Percentiles rank a stretch among this genome's conserved stretches.
Conservation (phyloP, 345 rosid genomes). For the Cardamine resedifolia region DNA sequence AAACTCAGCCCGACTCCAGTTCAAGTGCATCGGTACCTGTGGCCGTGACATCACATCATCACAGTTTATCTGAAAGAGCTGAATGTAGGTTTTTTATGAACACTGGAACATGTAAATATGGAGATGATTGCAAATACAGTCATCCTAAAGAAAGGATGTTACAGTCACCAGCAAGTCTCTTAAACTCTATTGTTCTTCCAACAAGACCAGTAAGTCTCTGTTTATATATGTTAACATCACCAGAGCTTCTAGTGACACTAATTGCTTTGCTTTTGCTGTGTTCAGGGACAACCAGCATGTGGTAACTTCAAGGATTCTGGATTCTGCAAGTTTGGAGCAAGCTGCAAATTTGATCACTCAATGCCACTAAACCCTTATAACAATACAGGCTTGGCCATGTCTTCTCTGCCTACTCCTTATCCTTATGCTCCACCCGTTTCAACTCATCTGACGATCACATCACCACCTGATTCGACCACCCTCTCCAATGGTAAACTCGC, state of each 20-base stretch:
- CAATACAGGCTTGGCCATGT: conserved; percentile 45
- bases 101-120: conserved; percentile 75
- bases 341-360: conserved; percentile 75
- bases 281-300: conserved; percentile 76
- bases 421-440: conserved; percentile 45
- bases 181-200: conserved; percentile 56
- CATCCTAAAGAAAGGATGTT: conserved; percentile 72
- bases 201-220: conserved; percentile 61
- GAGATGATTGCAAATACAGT: conserved; percentile 79
- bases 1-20: conserved; percentile 52
- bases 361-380: conserved; percentile 45
- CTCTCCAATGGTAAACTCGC: conserved; percentile 21
- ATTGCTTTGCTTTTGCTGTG: conserved; percentile 19
- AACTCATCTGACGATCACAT: conserved; percentile 41
- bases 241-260: conserved; percentile 1
- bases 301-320: conserved; percentile 61
- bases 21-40: conserved; percentile 48
- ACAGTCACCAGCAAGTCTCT: conserved; percentile 40
- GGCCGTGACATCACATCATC: conserved; percentile 38
- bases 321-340: conserved; percentile 69
- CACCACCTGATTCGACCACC: conserved; percentile 32
- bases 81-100: conserved; percentile 77
- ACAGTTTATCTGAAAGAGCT: conserved; percentile 61
- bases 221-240: not conserved
- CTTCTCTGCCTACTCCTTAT: conserved; percentile 38